These are phyloP conservation scores for Aurantiochytrium sp. DNA, from an alignment of 108 stramenopile species.

Conservation along the genomic window DNA sequence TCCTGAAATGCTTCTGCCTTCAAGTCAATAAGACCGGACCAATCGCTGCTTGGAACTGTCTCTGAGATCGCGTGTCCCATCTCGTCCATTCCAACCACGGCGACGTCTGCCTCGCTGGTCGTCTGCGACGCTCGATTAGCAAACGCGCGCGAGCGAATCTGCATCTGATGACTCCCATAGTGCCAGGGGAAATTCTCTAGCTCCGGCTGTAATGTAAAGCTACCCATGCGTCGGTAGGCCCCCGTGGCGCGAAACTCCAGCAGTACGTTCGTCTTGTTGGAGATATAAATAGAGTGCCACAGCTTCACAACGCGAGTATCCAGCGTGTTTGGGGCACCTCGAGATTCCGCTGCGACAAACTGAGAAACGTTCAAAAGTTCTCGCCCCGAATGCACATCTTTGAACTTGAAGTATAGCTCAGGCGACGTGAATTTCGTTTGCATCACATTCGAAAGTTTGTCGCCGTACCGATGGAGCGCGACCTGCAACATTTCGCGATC, in stretches of 20 bases:
- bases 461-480: background rate
- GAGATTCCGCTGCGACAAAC: background rate
- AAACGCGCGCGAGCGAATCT: background rate
- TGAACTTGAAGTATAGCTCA: background rate
- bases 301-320: background rate
- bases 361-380: background rate
- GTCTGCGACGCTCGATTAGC: background rate
- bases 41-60: background rate
- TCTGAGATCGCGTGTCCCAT: background rate
- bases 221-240: background rate
- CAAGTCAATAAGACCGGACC: background rate
- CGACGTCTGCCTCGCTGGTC: background rate
- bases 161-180: background rate
- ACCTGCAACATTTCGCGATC: background rate
- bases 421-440: background rate
- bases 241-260: background rate
- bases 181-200: background rate
- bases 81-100: background rate
- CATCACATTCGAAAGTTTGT: background rate
- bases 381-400: background rate
- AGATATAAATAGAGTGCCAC: background rate
- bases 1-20: background rate
- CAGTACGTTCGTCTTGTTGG: background rate
- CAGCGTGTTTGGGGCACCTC: background rate
- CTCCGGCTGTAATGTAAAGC: background rate